These are phyloP conservation scores for Alternaria dauci DNA, from an alignment of 2,329 filamentous ascomycete genomes.

Conservation along the genomic window DNA sequence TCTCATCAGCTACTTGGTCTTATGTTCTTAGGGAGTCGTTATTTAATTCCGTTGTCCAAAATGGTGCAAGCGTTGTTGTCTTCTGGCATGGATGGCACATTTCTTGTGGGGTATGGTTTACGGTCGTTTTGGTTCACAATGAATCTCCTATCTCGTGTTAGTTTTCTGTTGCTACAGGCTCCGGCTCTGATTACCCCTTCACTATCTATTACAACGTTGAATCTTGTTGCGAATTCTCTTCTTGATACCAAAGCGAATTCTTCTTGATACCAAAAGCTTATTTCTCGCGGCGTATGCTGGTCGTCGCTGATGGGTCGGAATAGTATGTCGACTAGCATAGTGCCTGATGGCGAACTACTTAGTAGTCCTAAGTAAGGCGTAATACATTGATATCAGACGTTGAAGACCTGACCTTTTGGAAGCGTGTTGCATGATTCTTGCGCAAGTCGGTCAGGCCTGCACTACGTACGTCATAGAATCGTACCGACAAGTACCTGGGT, in stretches of 20 bases:
- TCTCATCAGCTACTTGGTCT: slow-evolving; percentile 44
- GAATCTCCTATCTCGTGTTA: slow-evolving; percentile 36
- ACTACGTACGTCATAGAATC: slow-evolving; percentile 1
- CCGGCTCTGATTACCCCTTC: slow-evolving; percentile 25
- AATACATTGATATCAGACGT: neutral
- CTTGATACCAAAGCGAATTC: slow-evolving; percentile 23
- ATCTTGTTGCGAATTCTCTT: slow-evolving; percentile 33
- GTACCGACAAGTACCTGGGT: neutral
- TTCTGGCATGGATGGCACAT: slow-evolving; percentile 36
- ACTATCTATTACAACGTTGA: slow-evolving; percentile 37
- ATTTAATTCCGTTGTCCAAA: slow-evolving; percentile 36
- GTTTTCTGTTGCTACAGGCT: slow-evolving; percentile 22
- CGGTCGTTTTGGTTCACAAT: slow-evolving; percentile 33
- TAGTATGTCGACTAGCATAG: slow-evolving; percentile 3
- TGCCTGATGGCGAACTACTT: neutral
- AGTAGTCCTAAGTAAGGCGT: neutral
- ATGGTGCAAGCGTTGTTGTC: slow-evolving; percentile 33
- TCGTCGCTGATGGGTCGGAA: neutral
- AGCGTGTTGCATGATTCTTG: neutral
- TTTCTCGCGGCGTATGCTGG: slow-evolving; percentile 4
- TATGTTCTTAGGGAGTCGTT: slow-evolving; percentile 43
- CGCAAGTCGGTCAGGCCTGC: neutral
- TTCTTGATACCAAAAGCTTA: slow-evolving; percentile 4
- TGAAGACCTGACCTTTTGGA: neutral
- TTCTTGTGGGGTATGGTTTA: slow-evolving; percentile 35